These are phyloP conservation scores for Ceratobasidium sp. DNA, from an alignment of 1,284 basidiomycete species.

Conservation along the genomic window DNA sequence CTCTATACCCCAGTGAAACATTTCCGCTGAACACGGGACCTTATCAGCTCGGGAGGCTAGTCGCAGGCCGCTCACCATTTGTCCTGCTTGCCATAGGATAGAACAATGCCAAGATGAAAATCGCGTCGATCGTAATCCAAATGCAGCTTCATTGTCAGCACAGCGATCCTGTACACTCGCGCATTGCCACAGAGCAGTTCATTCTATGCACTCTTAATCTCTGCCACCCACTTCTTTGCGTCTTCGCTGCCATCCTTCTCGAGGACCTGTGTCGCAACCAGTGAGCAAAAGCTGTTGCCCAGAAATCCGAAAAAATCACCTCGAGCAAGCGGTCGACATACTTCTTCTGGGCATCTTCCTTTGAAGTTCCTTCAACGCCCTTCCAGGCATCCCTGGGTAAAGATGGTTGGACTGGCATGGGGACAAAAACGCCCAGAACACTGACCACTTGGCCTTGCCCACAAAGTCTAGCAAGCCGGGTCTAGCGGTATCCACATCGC, in stretches of 20 bases:
- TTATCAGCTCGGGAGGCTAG: neutral
- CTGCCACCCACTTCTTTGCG: constrained; percentile 67
- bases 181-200: constrained; percentile 3
- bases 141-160: constrained; percentile 33
- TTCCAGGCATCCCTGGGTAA: constrained; percentile 85
- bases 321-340: constrained; percentile 80
- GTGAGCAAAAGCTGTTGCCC: constrained; percentile 12
- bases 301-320: constrained; percentile 60
- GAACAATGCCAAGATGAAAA: neutral
- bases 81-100: neutral
- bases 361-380: constrained; percentile 72
- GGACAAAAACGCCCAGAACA: constrained; percentile 41
- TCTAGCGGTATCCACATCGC: constrained; percentile 71
- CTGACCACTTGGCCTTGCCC: constrained; percentile 87
- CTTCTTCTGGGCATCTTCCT: constrained; percentile 73
- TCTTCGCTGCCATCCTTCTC: constrained; percentile 63
- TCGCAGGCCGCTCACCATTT: constrained; percentile 3
- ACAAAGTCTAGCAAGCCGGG: constrained; percentile 82
- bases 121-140: constrained; percentile 10
- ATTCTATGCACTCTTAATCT: constrained; percentile 62
- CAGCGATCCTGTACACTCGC: constrained; percentile 15
- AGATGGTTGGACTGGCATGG: constrained; percentile 28
- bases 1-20: no score
- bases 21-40: neutral
- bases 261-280: constrained; percentile 62